phyloP scores from a whole-genome alignment of 1,284 basidiomycete genomes.

The Malassezia arunalokei region DNA sequence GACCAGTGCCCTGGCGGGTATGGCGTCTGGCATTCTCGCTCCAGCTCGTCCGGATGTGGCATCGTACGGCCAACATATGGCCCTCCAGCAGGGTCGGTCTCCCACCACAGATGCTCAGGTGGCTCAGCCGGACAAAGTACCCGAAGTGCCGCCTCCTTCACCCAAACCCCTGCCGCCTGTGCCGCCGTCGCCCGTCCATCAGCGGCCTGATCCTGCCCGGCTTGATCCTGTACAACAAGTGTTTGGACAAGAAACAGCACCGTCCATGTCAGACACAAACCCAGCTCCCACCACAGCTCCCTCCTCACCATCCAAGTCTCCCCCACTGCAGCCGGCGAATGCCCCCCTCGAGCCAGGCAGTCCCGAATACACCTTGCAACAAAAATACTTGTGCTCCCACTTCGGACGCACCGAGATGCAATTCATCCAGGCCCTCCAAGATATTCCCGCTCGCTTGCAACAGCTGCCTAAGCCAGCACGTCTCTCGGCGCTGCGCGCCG shows the following conservation, averaged over 20 bases:
- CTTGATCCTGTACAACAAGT: not conserved
- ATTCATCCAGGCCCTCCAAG: slow-evolving; percentile 77
- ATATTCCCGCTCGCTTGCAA: slow-evolving; percentile 79
- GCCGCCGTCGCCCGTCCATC: not conserved
- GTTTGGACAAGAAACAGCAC: not conserved
- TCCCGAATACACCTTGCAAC: slow-evolving; percentile 19
- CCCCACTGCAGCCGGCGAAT: not conserved
- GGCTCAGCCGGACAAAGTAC: not conserved
- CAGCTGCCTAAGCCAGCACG: slow-evolving; percentile 87
- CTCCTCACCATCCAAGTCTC: not conserved
- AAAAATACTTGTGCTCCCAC: slow-evolving; percentile 42
- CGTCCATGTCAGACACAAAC: not conserved
- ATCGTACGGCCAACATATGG: slow-evolving; percentile 64
- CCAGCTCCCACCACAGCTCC: not conserved
- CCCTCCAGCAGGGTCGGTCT: slow-evolving; percentile 64
- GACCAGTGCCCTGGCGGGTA: slow-evolving; percentile 67
- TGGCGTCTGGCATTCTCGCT: slow-evolving; percentile 69
- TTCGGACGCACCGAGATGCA: slow-evolving; percentile 84
- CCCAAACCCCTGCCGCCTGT: not conserved
- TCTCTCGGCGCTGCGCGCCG: slow-evolving; percentile 84
- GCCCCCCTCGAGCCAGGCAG: not conserved
- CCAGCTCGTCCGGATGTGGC: slow-evolving; percentile 64
- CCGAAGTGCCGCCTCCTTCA: not conserved
- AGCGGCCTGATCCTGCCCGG: slow-evolving; percentile 13
- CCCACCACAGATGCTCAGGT: not conserved